Conservation (phyloP, 1,284 basidiomycete species). For the Leucoagaricus sp. region DNA sequence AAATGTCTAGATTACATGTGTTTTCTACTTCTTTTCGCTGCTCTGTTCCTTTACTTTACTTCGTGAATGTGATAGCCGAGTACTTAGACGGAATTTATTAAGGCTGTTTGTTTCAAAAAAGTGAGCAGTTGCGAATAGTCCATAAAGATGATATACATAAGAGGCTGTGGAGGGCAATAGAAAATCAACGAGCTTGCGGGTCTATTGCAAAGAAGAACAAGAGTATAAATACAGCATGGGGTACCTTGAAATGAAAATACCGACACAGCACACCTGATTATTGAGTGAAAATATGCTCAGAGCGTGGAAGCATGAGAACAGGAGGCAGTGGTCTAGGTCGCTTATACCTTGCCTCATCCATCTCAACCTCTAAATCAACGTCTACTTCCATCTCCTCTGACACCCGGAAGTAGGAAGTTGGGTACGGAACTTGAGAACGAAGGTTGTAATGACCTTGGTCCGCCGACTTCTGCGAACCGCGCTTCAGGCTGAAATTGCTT, state of each 20-base stretch:
- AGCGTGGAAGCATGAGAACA: constrained; percentile 5
- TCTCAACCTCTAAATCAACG: constrained; percentile 8
- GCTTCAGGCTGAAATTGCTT: not conserved
- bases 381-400: constrained; percentile 13
- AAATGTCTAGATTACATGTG: not conserved
- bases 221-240: too few species aligned
- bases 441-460: constrained; percentile 9
- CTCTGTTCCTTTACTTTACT: not conserved
- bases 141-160: too few species aligned
- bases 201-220: too few species aligned
- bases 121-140: too few species aligned
- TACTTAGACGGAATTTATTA: not conserved
- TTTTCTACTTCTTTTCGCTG: not conserved
- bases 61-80: too few species aligned
- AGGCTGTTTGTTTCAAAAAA: too few species aligned
- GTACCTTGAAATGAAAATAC: too few species aligned
- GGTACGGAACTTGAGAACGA: constrained; percentile 3
- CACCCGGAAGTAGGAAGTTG: constrained; percentile 9
- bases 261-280: too few species aligned
- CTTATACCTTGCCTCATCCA: constrained; percentile 6
- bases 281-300: not conserved
- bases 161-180: too few species aligned
- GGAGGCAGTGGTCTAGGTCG: constrained; percentile 3
- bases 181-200: too few species aligned
- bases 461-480: not conserved